phyloP scores from a whole-genome alignment of 208 protist genomes.

The Porcisia hertigi region DNA sequence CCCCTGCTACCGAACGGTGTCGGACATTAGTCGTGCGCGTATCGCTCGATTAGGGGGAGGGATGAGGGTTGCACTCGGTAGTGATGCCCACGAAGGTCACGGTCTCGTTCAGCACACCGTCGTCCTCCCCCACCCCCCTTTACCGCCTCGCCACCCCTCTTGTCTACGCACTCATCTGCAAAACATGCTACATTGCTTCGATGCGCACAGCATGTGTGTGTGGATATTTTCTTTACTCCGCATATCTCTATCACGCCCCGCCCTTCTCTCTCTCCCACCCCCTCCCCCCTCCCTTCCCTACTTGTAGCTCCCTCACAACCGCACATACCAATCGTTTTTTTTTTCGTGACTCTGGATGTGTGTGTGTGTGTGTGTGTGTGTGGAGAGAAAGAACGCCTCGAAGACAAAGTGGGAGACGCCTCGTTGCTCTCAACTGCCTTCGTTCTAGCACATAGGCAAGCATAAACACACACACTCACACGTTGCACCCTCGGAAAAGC shows the following conservation, averaged over 20 bases:
- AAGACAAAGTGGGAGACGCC: background rate
- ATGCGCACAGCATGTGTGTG: background rate
- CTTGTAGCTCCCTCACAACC: background rate
- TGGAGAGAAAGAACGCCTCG: background rate
- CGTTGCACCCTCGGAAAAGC: background rate
- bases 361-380: background rate
- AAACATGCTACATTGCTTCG: background rate
- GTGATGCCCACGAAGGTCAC: background rate
- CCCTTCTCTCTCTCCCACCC: background rate
- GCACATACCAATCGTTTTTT: background rate
- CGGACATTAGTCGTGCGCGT: background rate
- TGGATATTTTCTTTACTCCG: background rate
- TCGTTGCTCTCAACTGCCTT: background rate
- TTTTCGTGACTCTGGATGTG: background rate
- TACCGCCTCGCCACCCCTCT: background rate
- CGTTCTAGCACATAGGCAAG: background rate
- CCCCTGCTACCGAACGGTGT: background rate
- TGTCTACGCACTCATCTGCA: background rate
- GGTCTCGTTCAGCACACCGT: background rate
- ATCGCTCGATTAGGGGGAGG: background rate
- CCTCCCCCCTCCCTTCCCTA: background rate
- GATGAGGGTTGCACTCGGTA: background rate
- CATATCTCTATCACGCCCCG: background rate
- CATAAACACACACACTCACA: background rate
- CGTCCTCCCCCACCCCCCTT: background rate